A percentile compares a stretch with the other conserved stretches of the same genome.
Conservation (phyloP, 345 rosid genomes). For the Dipteronia dyeriana region DNA sequence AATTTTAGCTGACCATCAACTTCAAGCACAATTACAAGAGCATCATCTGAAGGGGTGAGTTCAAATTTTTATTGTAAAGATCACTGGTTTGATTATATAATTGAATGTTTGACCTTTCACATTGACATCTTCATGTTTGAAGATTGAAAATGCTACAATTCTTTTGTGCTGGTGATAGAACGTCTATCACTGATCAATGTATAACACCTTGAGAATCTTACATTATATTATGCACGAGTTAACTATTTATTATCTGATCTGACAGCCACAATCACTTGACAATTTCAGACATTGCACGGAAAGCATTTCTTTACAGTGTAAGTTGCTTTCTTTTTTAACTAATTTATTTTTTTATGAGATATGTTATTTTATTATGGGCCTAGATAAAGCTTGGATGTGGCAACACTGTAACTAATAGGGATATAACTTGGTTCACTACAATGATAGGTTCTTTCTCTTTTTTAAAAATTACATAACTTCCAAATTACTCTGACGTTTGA, state of each 20-base stretch:
- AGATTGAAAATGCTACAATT: conserved; percentile 14
- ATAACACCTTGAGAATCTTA: conserved; percentile 3
- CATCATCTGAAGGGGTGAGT: conserved; percentile 86
- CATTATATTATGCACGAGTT: background rate
- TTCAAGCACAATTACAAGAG: conserved; percentile 93
- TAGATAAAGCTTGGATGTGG: background rate
- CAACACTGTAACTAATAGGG: background rate
- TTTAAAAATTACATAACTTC: background rate
- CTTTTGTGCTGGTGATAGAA: background rate
- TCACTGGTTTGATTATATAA: background rate
- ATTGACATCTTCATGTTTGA: conserved; percentile 13
- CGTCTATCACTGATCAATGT: background rate
- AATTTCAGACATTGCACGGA: conserved; percentile 92
- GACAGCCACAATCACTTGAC: conserved; percentile 82
- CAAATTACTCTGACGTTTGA: background rate
- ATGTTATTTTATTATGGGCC: background rate
- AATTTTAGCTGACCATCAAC: conserved; percentile 98
- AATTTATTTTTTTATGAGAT: background rate
- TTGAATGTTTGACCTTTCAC: conserved; percentile 5
- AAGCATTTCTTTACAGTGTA: conserved; percentile 98
- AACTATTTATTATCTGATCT: conserved; percentile 28
- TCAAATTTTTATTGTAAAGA: conserved; percentile 3
- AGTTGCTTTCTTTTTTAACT: conserved; percentile 32
- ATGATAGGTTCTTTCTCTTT: background rate
- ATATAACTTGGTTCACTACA: background rate